Evolutionary conservation across 2,329 filamentous ascomycete species (phyloP), one percentile per base, ranked within the genome.

Genomic region (Thelonectria discophora): DNA sequence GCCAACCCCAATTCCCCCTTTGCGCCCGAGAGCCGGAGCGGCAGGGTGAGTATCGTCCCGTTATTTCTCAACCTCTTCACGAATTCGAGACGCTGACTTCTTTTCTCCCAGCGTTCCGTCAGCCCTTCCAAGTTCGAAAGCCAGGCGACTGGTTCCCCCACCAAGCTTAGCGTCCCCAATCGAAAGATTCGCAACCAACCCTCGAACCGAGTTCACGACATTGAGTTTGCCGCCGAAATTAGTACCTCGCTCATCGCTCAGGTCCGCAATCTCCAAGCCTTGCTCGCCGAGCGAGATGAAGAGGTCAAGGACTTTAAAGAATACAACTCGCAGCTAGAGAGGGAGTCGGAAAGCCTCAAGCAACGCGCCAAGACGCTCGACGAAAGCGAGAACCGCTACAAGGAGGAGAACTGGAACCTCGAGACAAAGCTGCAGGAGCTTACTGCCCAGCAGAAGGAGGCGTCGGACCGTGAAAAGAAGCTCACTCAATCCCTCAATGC

Each of bases 191-290:
- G 95, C 58, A 98, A 98, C 70, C 94, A 97, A 74, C 91, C 92
- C 2, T 87, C 90, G 10, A 95, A 89, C 74, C 89, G 94, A 53
- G 90, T 97, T 12, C 93, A 98, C 75, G 95, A 99, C 73, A 97
- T 99, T 73, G 93, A 97, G 71, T 97, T 99, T 73, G 95, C 94
- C n/a, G 94, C 95, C 52, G 94, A 99, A 74, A 97, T 99, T 72
- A 97, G 93, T 73, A 97, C 93, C 6, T 97, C 93, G 2, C 83
- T 99, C 53, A 89, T 99, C 53, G 89, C 91, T n/a, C 95, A 98
- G 79, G 91, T 99, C 52, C 90, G 95, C 64, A 93, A 95, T 74
- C 80, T 99, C 56, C 95, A 99, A 76, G 85, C 89, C 2, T 82
- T 97, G 15, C 84, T 99, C 11, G 86, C 90, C 0, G 93, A 98